A percentile compares a stretch with the other conserved stretches of the same genome.
Conservation (phyloP, 2,329 filamentous ascomycete species). For the Microdochium trichocladiopsis region DNA sequence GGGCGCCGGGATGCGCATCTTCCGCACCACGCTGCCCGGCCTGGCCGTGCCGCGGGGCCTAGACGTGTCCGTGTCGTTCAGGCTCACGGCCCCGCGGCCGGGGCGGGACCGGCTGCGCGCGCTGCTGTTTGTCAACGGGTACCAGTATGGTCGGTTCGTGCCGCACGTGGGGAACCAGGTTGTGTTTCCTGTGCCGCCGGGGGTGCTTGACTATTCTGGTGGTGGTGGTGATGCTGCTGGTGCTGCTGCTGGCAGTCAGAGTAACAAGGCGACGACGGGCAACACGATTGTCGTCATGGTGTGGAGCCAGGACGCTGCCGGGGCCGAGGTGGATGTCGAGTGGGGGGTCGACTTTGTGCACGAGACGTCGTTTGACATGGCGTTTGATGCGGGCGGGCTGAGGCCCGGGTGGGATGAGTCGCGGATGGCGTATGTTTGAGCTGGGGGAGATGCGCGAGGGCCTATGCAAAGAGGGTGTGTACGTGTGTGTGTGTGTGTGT, state of each 20-base stretch:
- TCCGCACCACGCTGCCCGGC: conserved; percentile 47
- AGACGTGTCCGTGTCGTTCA: conserved; percentile 55
- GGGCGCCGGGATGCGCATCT: conserved; percentile 47
- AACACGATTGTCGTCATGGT: conserved; percentile 52
- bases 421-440: conserved; percentile 25
- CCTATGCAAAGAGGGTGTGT: too few species aligned
- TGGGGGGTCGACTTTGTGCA: conserved; percentile 48
- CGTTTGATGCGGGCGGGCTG: conserved; percentile 38
- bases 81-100: conserved; percentile 34
- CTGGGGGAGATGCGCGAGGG: background rate
- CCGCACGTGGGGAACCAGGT: conserved; percentile 72
- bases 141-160: conserved; percentile 55
- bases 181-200: conserved; percentile 65
- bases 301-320: conserved; percentile 50
- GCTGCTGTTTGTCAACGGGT: conserved; percentile 68
- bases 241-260: conserved; percentile 43
- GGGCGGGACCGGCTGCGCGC: conserved; percentile 40
- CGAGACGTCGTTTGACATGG: conserved; percentile 42
- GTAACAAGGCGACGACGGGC: conserved; percentile 49
- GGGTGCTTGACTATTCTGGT: conserved; percentile 57
- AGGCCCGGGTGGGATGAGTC: conserved; percentile 41
- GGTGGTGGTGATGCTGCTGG: conserved; percentile 30
- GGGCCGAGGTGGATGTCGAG: conserved; percentile 39
- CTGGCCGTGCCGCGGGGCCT: conserved; percentile 50
- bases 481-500: too few species aligned